Base-by-base conservation (phyloP, 2,329 filamentous ascomycete genomes). In the Hypoxylon sp. region DNA sequence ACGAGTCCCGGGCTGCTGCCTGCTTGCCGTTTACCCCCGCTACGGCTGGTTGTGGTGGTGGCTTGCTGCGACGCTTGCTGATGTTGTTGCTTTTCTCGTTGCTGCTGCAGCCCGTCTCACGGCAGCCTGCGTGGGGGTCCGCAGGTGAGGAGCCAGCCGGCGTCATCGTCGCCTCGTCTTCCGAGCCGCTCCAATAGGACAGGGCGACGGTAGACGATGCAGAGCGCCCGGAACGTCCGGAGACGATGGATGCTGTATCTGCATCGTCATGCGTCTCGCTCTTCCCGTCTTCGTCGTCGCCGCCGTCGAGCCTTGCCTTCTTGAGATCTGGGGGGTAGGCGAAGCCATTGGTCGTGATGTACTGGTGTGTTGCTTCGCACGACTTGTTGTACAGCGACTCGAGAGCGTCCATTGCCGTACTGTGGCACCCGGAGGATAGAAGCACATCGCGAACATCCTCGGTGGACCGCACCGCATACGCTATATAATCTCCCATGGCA, bases 311-410 rank as follows among this genome's bases (percentile, higher is more conserved):
- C 11, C 43, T 57, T 1, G 35, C 20, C 8, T 54, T 49, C 25
- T 58, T 64, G 30, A 50, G 35, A 31, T 59, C 57, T 8, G 51
- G 57, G 9, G 61, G 63, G 6, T 41, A 43, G 8, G 55, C 36
- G 58, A 64, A 67, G 23, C 65, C 67, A 37, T 67, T 64, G 46
- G 57, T 53, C 13, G 21, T 50, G 31, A 63, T 60, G 46, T 67
- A 66, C 2, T 65, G 45, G 36, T 65, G 52, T n/a, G 57, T 48
- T 5, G 66, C 66, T 27, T 67, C 62, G 19, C 57, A 62, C n/a
- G 67, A 67, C 41, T 67, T 68, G 3, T 40, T 44, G 27, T 63
- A 62, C 1, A 69, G 61, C 7, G 63, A 66, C 13, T 60, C 57
- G 36, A 68, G 31, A 30, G 66, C 65, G 19, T 51, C 49, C 12